Conservation (phyloP, 2,329 filamentous ascomycete species). For the Aureobasidium sp. region DNA sequence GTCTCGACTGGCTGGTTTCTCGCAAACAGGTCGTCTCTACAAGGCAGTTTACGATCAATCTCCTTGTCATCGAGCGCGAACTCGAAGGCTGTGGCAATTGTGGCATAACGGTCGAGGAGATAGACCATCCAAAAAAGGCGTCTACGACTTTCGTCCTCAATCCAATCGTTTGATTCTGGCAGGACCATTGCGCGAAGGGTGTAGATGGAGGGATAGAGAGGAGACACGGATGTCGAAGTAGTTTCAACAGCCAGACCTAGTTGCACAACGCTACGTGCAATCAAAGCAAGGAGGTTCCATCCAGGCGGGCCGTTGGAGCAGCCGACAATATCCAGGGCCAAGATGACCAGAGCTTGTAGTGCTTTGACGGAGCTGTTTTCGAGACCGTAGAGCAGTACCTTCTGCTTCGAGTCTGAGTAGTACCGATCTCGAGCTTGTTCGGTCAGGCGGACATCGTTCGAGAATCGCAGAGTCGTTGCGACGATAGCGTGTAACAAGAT, state of each 20-base stretch:
- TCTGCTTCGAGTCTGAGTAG: constrained; percentile 74
- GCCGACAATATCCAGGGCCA: constrained; percentile 77
- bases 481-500: constrained; percentile 84
- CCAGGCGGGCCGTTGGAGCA: constrained; percentile 84
- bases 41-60: constrained; percentile 79
- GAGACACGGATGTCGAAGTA: constrained; percentile 70
- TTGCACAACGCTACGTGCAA: constrained; percentile 82
- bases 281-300: constrained; percentile 85
- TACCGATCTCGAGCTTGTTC: constrained; percentile 67
- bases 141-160: constrained; percentile 80
- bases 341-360: constrained; percentile 77
- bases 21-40: constrained; percentile 77
- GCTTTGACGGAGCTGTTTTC: constrained; percentile 86
- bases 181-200: constrained; percentile 79
- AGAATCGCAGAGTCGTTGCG: constrained; percentile 79
- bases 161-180: constrained; percentile 74
- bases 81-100: constrained; percentile 84
- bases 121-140: constrained; percentile 94
- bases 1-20: constrained; percentile 81
- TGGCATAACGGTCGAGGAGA: constrained; percentile 81
- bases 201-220: constrained; percentile 78
- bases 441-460: constrained; percentile 66
- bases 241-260: constrained; percentile 77
- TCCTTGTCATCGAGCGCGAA: constrained; percentile 85
- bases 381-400: constrained; percentile 77